Evolutionary conservation across 169 alveolate genomes (phyloP).

Genomic region (Cryptosporidium meleagridis): DNA sequence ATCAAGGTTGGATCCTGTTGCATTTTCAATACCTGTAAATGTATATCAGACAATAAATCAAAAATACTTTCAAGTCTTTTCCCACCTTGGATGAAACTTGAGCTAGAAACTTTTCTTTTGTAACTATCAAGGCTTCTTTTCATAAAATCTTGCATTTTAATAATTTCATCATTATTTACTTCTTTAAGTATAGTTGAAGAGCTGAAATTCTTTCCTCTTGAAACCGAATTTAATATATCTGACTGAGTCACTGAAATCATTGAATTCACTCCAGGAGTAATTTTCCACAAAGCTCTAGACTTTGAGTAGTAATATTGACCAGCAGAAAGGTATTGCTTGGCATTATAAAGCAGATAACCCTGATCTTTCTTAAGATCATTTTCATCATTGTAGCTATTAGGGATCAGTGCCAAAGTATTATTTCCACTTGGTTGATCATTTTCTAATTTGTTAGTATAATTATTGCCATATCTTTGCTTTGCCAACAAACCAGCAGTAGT

Average conservation of each 20-base stretch:
- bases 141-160: not conserved
- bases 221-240: not conserved
- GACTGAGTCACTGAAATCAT: not conserved
- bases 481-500: not conserved
- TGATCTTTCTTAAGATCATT: slow-evolving; percentile 21
- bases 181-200: not conserved
- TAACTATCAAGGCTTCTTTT: not conserved
- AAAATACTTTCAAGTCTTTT: slow-evolving; percentile 22
- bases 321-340: slow-evolving; percentile 64
- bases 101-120: slow-evolving; percentile 2
- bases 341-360: slow-evolving; percentile 49
- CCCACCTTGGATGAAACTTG: slow-evolving; percentile 25
- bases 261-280: not conserved
- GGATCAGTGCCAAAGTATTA: not conserved
- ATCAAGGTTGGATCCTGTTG: slow-evolving; percentile 64
- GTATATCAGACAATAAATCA: slow-evolving; percentile 20
- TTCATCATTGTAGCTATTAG: not conserved
- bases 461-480: not conserved
- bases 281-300: slow-evolving; percentile 38
- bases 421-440: not conserved
- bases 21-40: slow-evolving; percentile 15
- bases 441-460: not conserved
- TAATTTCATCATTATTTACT: not conserved
- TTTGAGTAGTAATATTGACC: slow-evolving; percentile 41
- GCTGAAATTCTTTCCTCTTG: not conserved